Evolutionary conservation across 768 basidiomycete species (phyloP), one percentile per base, ranked within the genome.

Genomic region (Lactifluus echinatus): DNA sequence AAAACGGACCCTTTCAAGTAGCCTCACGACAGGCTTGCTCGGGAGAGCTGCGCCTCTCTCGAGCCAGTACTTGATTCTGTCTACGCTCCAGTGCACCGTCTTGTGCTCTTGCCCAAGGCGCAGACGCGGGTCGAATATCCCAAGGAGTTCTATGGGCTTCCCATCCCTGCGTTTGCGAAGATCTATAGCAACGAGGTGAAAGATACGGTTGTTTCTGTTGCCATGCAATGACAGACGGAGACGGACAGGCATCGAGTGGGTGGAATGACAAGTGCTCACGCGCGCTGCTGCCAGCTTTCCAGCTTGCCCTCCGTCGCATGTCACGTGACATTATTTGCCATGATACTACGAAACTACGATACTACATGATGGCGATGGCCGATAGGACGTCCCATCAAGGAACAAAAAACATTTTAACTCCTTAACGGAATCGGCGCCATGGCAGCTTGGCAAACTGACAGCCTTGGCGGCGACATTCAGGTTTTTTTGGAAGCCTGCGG

Each of bases 11-110:
- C 84, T 74, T 67, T 87, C 83, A 66, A 98, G 71, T 62, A 97
- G 66, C 64, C 78, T 84, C 39, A 85, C 80, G 4, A 89, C 90
- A 6, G 85, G 76, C 66, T 84, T 83, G 44, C 82, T 87, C 1
- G 95, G 95, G 58, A 79, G 70, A 33, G 95, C 95, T 0, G 93
- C 94, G 34, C 60, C 63, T 17, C 86, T 81, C 33, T 78, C 78
- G 37, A 97, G 70, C 95, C 95, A 98, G 66, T 89, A 92, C 57
- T 79, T 78, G 69, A 98, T 90, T 68, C 95, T 82, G 64, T 89
- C 85, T 24, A 86, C 84, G 70, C 92, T 93, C 93, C 94, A 97
- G 64, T 85, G 80, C 55, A 97, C 76, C 33, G 80, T 83, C 72
- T 93, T 95, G 63, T 80, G 76, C 23, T 73, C 70, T 57, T 75